Base-by-base conservation (phyloP, 441 rosid species). In the Pelargonium australe region DNA sequence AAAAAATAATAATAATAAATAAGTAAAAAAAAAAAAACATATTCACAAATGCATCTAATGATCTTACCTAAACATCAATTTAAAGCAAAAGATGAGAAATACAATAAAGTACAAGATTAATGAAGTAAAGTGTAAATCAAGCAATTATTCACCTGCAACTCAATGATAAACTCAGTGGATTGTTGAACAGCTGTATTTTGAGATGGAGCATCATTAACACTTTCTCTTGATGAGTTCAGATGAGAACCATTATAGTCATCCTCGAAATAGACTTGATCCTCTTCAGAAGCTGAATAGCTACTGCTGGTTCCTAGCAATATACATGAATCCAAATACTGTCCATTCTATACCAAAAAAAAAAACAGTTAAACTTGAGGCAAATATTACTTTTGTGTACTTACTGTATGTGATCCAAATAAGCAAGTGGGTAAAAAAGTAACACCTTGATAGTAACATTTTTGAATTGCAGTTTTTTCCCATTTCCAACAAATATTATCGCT, bases 381-480 rank as follows among this genome's bases (percentile, higher is more conserved):
- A 64, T 60, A 61, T 53, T 53, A 69, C 31, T 58, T 28, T 13
- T 13, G 63, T 55, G 8, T 28, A 19, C 57, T 17, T 62, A 71
- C 20, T 57, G 12, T 65, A 55, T n/a, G 40, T 49, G 69, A 13
- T 4, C 64, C 65, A 68, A 64, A 47, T 43, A 5, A 74, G 47
- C 14, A 37, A 12, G 72, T 16, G 7, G 13, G 6, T 60, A 20
- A 7, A 60, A 73, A 60, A 70, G 37, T 45, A 53, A 62, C 75
- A 95, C 99, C 99, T 85, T 88, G 67, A 95, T 83, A 65, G 83
- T 71, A 73, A 95, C 87, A 88, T 95, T 95, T 83, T 78, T 95
- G 76, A 95, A 92, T 74, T 82, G 89, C 80, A 95, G 80, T 66
- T 60, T 87, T 81, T 87, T 92, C 58, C 95, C 97, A 80, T 71